These are phyloP conservation scores for Sclerotinia minor DNA, from an alignment of 2,329 filamentous ascomycete species.

Conservation along the genomic window DNA sequence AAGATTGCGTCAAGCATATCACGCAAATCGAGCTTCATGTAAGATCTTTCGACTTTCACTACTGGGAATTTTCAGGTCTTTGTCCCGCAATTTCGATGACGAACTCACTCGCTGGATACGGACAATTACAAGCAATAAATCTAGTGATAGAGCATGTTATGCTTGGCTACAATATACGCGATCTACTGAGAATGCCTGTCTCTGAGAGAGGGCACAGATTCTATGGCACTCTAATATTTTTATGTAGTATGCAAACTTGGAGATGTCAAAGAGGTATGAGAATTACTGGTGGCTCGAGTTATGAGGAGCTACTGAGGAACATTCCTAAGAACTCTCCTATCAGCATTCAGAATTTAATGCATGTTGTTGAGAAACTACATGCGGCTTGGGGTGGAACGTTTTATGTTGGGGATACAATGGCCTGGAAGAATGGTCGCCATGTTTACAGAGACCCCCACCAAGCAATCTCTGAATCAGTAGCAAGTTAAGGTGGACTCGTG, in stretches of 20 bases:
- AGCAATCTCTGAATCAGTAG: not conserved
- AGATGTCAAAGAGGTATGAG: not conserved
- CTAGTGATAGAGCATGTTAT: not conserved
- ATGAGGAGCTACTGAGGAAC: not conserved
- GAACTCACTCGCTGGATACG: constrained; percentile 1
- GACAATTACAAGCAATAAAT: not conserved
- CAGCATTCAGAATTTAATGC: not conserved
- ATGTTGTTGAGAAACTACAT: not conserved
- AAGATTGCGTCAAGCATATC: not conserved
- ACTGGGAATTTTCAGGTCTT: not conserved
- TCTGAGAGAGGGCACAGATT: not conserved
- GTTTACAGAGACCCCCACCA: not conserved
- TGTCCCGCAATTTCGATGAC: not conserved
- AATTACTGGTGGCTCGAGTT: not conserved
- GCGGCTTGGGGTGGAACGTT: constrained; percentile 8
- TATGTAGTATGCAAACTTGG: not conserved
- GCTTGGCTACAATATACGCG: not conserved
- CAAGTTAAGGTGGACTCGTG: too few species aligned
- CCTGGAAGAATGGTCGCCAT: not conserved
- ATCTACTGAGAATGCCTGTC: too few species aligned
- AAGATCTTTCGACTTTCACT: too few species aligned
- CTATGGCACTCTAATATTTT: not conserved
- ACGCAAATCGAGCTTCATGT: not conserved
- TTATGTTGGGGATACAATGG: not conserved
- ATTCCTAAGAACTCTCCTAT: not conserved